Base-by-base conservation (phyloP, 495 filamentous ascomycete genomes). In the Annulohypoxylon bovei region DNA sequence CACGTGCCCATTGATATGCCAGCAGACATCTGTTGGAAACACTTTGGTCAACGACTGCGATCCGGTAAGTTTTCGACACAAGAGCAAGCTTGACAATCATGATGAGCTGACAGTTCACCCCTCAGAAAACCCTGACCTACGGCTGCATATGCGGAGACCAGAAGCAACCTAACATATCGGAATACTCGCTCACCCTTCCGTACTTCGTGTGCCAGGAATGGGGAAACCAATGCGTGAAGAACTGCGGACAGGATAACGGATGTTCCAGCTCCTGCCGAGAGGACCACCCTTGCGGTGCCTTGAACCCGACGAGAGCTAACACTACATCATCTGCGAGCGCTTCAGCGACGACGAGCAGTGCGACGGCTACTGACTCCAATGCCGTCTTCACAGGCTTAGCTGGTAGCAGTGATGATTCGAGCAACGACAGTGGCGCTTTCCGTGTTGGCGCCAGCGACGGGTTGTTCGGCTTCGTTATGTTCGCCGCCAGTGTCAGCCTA, bases 101-200 rank as follows among this genome's bases (percentile, higher is more conserved):
- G 39, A 22, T 40, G 32, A 63, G 40, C 57, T 76, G 49, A 76
- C 67, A 46, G 62, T 49, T 33, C 23, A 30, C 16, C 8, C 25
- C 14, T 14, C 63, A 95, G 92, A 77, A 85, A 70, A 85, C 85
- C 3, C 84, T 97, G 30, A 78, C 70, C 40, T 97, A 91, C 80
- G 75, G 79, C 67, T 97, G 94, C 74, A 79, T 93, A 73, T 97
- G 94, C 84, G 84, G 81, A 75, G 91, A 95, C 81, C 85, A 87
- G 71, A 72, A 82, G 66, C 78, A 85, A 37, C 94, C 94, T 67
- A 96, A 97, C 76, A 79, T 91, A 22, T 87, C 91, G 70, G 85
- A 97, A 77, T 97, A 92, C 85, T 91, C 91, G 20, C 86, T 91
- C 75, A 97, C 94, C 4, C 86, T 97, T 28, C 92, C 94, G 6